Evolutionary conservation across 805 yeast genomes (phyloP).

Genomic region (Candida silvicultrix): DNA sequence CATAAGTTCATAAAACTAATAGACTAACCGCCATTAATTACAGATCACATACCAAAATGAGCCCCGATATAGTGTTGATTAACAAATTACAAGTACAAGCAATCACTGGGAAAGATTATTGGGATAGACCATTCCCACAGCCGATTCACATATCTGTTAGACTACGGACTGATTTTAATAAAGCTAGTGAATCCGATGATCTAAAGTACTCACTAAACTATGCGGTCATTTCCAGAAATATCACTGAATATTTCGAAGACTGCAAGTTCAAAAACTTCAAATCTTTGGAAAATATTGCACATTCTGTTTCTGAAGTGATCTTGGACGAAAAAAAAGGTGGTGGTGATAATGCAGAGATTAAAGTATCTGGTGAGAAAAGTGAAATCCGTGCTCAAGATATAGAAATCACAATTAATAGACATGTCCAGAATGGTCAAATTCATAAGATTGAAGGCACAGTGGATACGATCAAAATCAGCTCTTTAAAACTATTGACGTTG

Average conservation of each 20-base stretch:
- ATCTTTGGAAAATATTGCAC: constrained; percentile 35
- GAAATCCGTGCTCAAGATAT: constrained; percentile 52
- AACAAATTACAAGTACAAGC: constrained; percentile 56
- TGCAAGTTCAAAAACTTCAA: constrained; percentile 31
- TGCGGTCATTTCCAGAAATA: constrained; percentile 69
- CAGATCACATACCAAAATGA: neutral
- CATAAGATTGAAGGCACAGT: constrained; percentile 4
- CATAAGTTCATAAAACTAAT: neutral
- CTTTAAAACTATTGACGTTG: constrained; percentile 59
- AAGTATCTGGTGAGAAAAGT: constrained; percentile 43
- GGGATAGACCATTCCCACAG: constrained; percentile 64
- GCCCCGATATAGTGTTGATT: constrained; percentile 31
- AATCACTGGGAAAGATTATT: constrained; percentile 66
- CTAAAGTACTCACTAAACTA: constrained; percentile 79
- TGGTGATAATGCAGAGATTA: constrained; percentile 36
- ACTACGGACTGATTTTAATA: constrained; percentile 58
- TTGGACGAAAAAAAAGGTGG: constrained; percentile 38
- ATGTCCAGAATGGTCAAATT: constrained; percentile 11
- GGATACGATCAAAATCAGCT: constrained; percentile 34
- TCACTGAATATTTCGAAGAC: constrained; percentile 45
- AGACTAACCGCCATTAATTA: neutral
- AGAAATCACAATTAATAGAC: constrained; percentile 33
- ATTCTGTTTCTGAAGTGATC: constrained; percentile 37
- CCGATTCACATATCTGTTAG: constrained; percentile 56
- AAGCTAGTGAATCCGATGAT: constrained; percentile 79